Base-by-base conservation (phyloP, 805 yeast genomes). In the Candida wancherniae region DNA sequence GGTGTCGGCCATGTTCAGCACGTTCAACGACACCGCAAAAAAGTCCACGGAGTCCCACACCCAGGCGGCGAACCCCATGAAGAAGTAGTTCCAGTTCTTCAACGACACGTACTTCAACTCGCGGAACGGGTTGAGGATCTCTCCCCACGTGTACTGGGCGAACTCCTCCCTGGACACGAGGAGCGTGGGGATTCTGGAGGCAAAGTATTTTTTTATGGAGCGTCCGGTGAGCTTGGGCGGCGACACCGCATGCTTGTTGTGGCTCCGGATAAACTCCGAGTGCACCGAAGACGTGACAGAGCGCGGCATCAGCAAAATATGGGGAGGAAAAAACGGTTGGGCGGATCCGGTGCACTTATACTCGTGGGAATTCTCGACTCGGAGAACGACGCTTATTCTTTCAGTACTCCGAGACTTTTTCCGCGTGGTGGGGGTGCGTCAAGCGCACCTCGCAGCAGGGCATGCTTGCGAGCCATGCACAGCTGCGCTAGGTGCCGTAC, bases 31-130 rank as follows among this genome's bases (percentile, higher is more conserved):
- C 9, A 74, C 75, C 8, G 73, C 61, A 43, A 78, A 77, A 49
- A 72, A 77, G 53, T 77, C 84, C 47, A 76, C 67, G 3, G 83
- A 77, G 56, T 76, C 84, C 72, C 77, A 72, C 3, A 80, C 63
- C 84, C 84, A 77, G 13, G 73, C 75, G 31, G 57, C 45, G 41
- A 74, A 73, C 0, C 80, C 83, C 25, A 72, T 55, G 12, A 56
- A 22, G 45, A 75, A 74, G 54, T 67, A 72, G 26, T 66, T 56
- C 83, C 84, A 77, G 46, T 78, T 29, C 11, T 26, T 28, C 29
- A 22, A 33, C 6, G 42, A 23, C 47, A 44, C 39, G 32, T 35
- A 34, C 9, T 19, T 29, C 31, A 44, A 36, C 16, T 31, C 39
- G 1, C 28, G 29, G 17, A 84, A 52, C 2, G 94, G 94, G 19